phyloP scores from a whole-genome alignment of 192 early-diverging fungal genomes.

The Fimicolochytrium jonesii region DNA sequence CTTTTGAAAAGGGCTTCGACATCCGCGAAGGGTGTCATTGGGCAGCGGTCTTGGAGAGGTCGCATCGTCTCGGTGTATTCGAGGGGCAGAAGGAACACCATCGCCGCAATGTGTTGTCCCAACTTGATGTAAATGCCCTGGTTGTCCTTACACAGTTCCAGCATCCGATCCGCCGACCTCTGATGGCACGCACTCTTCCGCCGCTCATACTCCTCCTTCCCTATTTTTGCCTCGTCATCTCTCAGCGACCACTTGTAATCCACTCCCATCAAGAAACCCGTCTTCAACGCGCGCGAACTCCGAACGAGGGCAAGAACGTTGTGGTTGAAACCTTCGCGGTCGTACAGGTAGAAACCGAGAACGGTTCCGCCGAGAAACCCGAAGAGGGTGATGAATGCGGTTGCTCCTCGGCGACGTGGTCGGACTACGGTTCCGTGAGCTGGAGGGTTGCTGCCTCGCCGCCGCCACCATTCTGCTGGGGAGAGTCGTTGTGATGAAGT shows the following conservation, averaged over 20 bases:
- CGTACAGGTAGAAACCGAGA: constrained; percentile 5
- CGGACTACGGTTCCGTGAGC: too few species aligned
- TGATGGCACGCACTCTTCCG: constrained; percentile 57
- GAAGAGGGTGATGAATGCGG: too few species aligned
- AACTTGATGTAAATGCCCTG: constrained; percentile 83
- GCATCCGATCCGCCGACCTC: constrained; percentile 63
- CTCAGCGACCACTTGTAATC: constrained; percentile 58
- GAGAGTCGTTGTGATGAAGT: too few species aligned
- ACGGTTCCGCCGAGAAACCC: constrained; percentile 3
- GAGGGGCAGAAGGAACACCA: constrained; percentile 79
- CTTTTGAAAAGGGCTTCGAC: constrained; percentile 62
- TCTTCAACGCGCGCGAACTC: constrained; percentile 30
- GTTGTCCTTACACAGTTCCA: constrained; percentile 56
- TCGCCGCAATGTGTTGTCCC: constrained; percentile 77
- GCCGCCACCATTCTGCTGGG: too few species aligned
- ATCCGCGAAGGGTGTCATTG: constrained; percentile 66
- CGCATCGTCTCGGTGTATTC: constrained; percentile 89
- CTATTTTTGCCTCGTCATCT: constrained; percentile 19
- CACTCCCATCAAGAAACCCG: constrained; percentile 39
- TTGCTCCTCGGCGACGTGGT: too few species aligned
- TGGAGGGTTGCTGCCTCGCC: too few species aligned
- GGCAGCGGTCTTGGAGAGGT: constrained; percentile 76
- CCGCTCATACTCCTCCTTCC: constrained; percentile 22
- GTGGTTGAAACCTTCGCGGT: constrained; percentile 14
- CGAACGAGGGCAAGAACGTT: constrained; percentile 15